phyloP scores from a whole-genome alignment of 768 basidiomycete species.

The Boletellus emodensis region DNA sequence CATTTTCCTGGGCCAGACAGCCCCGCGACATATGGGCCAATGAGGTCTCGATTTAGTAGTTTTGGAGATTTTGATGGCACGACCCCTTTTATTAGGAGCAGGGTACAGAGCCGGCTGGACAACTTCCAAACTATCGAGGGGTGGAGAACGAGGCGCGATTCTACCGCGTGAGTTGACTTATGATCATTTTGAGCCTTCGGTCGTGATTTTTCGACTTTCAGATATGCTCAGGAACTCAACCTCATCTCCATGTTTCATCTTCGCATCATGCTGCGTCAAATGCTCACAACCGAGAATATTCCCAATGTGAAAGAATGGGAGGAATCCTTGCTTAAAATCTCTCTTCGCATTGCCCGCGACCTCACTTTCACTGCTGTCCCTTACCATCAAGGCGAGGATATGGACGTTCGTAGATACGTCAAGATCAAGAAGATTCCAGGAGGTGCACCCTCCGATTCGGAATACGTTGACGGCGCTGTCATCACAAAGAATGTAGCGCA shows the following conservation, averaged over 20 bases:
- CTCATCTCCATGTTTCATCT: slow-evolving; percentile 85
- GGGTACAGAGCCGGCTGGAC: slow-evolving; percentile 76
- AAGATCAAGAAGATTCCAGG: slow-evolving; percentile 99
- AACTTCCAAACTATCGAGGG: slow-evolving; percentile 54
- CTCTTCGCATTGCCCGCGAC: slow-evolving; percentile 82
- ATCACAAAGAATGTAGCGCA: slow-evolving; percentile 98
- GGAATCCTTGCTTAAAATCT: slow-evolving; percentile 71
- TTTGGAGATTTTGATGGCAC: slow-evolving; percentile 68
- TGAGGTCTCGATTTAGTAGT: slow-evolving; percentile 65
- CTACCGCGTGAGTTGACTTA: slow-evolving; percentile 68
- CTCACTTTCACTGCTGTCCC: slow-evolving; percentile 69
- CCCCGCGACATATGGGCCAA: slow-evolving; percentile 44
- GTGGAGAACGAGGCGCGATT: slow-evolving; percentile 86
- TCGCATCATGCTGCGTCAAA: slow-evolving; percentile 86
- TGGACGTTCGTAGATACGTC: slow-evolving; percentile 92
- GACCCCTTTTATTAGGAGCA: slow-evolving; percentile 81
- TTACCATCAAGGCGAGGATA: slow-evolving; percentile 82
- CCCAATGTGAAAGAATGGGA: slow-evolving; percentile 88
- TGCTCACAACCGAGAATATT: slow-evolving; percentile 77
- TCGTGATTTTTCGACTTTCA: slow-evolving; percentile 25
- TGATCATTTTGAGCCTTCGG: neutral
- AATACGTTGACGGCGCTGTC: slow-evolving; percentile 94
- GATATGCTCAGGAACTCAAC: slow-evolving; percentile 82
- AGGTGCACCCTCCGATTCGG: slow-evolving; percentile 85
- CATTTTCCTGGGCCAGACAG: slow-evolving; percentile 47